Conservation (phyloP, 2,329 filamentous ascomycete species). For the Trichoderma koningiopsis region DNA sequence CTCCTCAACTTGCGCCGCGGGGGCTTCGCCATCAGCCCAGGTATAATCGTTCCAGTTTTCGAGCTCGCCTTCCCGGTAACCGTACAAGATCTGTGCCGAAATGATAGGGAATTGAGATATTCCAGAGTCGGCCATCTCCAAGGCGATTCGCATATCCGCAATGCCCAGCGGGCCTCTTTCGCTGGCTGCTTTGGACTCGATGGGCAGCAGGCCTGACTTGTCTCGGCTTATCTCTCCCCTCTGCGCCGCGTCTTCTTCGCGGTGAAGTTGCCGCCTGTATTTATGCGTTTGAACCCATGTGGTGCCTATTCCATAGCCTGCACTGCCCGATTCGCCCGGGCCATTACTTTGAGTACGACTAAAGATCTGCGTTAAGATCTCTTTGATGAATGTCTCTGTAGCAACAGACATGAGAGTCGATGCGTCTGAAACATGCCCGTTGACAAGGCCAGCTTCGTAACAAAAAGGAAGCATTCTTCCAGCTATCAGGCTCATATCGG, state of each 20-base stretch:
- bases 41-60: conserved; percentile 66
- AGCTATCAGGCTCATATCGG: conserved; percentile 64
- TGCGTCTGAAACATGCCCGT: conserved; percentile 61
- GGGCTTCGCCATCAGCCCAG: conserved; percentile 47
- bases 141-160: conserved; percentile 73
- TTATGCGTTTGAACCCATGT: conserved; percentile 77
- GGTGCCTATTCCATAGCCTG: conserved; percentile 65
- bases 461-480: conserved; percentile 68
- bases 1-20: conserved; percentile 32
- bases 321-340: conserved; percentile 61
- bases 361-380: conserved; percentile 64
- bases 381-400: conserved; percentile 68
- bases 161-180: conserved; percentile 73
- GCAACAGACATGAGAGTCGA: conserved; percentile 66
- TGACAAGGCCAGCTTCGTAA: conserved; percentile 64
- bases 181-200: conserved; percentile 76
- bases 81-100: conserved; percentile 67
- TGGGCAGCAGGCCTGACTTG: conserved; percentile 74
- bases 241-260: conserved; percentile 72
- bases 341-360: conserved; percentile 66
- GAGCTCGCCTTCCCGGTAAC: conserved; percentile 75
- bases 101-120: conserved; percentile 78
- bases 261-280: conserved; percentile 72
- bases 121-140: conserved; percentile 75
- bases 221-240: conserved; percentile 76